Evolutionary conservation across 345 rosid genomes (phyloP), one percentile per base, ranked within the genome.

Genomic region (Pugionium cornutum): DNA sequence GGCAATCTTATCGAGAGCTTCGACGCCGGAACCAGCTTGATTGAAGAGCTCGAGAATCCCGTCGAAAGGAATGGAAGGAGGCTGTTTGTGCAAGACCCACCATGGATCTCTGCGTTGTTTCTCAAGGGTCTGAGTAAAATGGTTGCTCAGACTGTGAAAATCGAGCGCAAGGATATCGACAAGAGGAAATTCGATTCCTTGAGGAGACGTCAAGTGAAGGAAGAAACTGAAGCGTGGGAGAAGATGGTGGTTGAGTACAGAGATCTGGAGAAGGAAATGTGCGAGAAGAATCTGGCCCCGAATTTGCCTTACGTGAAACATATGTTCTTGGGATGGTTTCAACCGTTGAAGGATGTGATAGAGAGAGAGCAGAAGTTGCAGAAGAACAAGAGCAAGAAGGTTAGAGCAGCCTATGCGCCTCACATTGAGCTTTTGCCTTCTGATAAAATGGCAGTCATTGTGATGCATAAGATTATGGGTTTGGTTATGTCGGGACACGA

Each of bases 221-320:
- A 85, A 67, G 97, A 92, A 86, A 89, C 98, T 6, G 94, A 87
- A 75, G 97, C 91, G 8, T 92, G 96, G 96, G 88, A 89, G 87
- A 83, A 51, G 61, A 84, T 74, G 87, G 87, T 83, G 40, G 83
- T 81, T 29, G 98, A 92, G 69, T 92, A 92, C 42, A 82, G 81
- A 75, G 84, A 75, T 53, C 52, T 92, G 62, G 88, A 84, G 75
- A 82, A 81, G 69, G 86, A 80, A 55, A 92, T 92, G 97, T 78
- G 95, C 40, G 85, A 86, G 79, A 88, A 70, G 81, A 81, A 79
- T 46, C 62, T 89, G 62, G 96, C 97, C 2, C 98, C 98, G 0
- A 86, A 87, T 74, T 70, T 92, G 76, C 96, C 97, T 0, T 83
- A 80, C 50, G 90, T 89, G 33, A 92, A 92, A 75, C 80, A 84